Conservation (phyloP, 1,139 yeast species). For the Scheffersomyces parashehatae region DNA sequence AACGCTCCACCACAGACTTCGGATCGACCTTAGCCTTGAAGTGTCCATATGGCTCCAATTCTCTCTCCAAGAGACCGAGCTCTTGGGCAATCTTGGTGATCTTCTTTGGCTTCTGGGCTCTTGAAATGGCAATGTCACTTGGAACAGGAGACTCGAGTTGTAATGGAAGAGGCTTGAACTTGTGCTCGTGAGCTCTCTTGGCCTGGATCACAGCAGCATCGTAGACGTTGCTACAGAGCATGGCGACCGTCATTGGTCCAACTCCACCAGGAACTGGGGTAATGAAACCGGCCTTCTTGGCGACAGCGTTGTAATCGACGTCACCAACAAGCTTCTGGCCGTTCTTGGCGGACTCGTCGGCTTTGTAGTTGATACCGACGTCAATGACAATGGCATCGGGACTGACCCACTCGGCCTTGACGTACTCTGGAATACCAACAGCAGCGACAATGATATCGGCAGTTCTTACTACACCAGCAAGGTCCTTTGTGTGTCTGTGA, state of each 20-base stretch:
- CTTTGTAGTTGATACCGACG: slow-evolving; percentile 77
- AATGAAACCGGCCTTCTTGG: slow-evolving; percentile 56
- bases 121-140: slow-evolving; percentile 72
- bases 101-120: slow-evolving; percentile 70
- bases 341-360: slow-evolving; percentile 59
- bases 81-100: slow-evolving; percentile 65
- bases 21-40: slow-evolving; percentile 74
- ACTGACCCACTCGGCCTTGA: slow-evolving; percentile 73
- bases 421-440: slow-evolving; percentile 69
- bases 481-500: slow-evolving; percentile 58
- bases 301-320: slow-evolving; percentile 64
- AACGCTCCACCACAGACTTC: slow-evolving; percentile 52
- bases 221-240: slow-evolving; percentile 70
- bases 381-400: slow-evolving; percentile 70
- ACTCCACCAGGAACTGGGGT: slow-evolving; percentile 92
- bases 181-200: slow-evolving; percentile 46
- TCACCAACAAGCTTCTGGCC: slow-evolving; percentile 76
- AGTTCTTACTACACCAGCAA: slow-evolving; percentile 50
- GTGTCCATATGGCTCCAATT: slow-evolving; percentile 72
- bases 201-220: slow-evolving; percentile 63
- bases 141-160: slow-evolving; percentile 62
- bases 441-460: slow-evolving; percentile 82
- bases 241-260: slow-evolving; percentile 88
- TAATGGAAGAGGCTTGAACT: slow-evolving; percentile 51
- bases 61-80: slow-evolving; percentile 60